Conservation (phyloP, 202 grass and related monocot species). For the Panicum hallii region DNA sequence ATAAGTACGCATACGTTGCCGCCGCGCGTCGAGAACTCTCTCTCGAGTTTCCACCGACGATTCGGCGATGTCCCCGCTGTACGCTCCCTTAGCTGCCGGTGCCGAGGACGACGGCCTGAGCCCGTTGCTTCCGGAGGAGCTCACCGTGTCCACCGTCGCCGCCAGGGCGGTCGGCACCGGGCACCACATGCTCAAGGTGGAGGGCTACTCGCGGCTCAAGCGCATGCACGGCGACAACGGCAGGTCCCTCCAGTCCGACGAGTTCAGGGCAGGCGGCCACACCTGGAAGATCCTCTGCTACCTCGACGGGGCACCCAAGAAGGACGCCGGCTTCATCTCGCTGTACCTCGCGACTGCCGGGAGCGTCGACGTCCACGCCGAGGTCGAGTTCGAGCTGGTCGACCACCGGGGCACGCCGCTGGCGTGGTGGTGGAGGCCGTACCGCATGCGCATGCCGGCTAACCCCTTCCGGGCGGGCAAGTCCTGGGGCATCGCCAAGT, state of each 20-base stretch:
- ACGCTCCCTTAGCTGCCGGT: too few relatives aligned
- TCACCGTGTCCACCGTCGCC: not conserved
- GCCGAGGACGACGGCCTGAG: not conserved
- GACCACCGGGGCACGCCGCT: not conserved
- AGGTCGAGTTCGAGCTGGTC: not conserved
- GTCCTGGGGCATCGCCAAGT: not conserved
- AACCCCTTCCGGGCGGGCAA: too few relatives aligned
- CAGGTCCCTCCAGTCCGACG: not conserved
- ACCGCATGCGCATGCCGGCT: too few relatives aligned
- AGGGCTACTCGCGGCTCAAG: slow-evolving; percentile 3
- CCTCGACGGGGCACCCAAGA: not conserved
- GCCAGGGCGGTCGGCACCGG: not conserved
- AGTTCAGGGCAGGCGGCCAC: not conserved
- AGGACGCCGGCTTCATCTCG: not conserved
- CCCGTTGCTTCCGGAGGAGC: not conserved
- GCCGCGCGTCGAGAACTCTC: too few relatives aligned
- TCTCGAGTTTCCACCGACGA: too few relatives aligned
- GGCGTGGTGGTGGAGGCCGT: too few relatives aligned
- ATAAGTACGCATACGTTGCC: too few relatives aligned
- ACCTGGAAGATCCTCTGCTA: not conserved
- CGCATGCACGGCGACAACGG: not conserved
- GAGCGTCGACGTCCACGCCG: not conserved
- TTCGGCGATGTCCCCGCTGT: too few relatives aligned
- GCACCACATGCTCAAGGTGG: slow-evolving; percentile 9
- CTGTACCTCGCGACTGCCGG: not conserved